These are phyloP conservation scores for Amphirosellinia nigrospora DNA, from an alignment of 495 filamentous ascomycete genomes.

Conservation along the genomic window DNA sequence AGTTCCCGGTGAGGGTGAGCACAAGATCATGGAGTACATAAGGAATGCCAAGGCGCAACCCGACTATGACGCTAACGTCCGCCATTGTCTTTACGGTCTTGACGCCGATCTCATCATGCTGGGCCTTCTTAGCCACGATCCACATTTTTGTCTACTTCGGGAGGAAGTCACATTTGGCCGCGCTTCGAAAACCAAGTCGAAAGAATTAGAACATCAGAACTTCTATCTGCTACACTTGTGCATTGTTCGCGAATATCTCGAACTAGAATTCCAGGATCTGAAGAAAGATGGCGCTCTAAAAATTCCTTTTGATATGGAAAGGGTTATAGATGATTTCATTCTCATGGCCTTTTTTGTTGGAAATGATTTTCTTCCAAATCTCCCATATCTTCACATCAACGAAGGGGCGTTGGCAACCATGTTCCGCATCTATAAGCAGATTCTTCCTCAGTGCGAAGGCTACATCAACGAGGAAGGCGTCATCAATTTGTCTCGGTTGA, in stretches of 20 bases:
- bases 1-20: constrained; percentile 98
- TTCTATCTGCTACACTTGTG: constrained; percentile 98
- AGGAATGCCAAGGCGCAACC: constrained; percentile 93
- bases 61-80: constrained; percentile 90
- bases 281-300: constrained; percentile 74
- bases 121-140: constrained; percentile 94
- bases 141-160: constrained; percentile 95
- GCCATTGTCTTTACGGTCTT: constrained; percentile 96
- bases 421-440: constrained; percentile 95
- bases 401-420: constrained; percentile 94
- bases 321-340: constrained; percentile 98
- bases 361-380: constrained; percentile 97
- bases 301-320: constrained; percentile 92
- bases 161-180: constrained; percentile 98
- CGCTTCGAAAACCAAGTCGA: constrained; percentile 81
- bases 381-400: constrained; percentile 97
- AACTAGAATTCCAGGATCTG: constrained; percentile 94
- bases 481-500: constrained; percentile 83
- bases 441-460: constrained; percentile 84
- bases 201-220: constrained; percentile 97
- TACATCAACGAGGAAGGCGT: constrained; percentile 96
- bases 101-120: constrained; percentile 99
- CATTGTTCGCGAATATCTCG: constrained; percentile 95
- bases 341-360: constrained; percentile 99
- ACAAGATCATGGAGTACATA: constrained; percentile 99